Evolutionary conservation across 352 stramenopile species (phyloP), one percentile per base, ranked within the genome.

Genomic region (Globisporangium nodosum): DNA sequence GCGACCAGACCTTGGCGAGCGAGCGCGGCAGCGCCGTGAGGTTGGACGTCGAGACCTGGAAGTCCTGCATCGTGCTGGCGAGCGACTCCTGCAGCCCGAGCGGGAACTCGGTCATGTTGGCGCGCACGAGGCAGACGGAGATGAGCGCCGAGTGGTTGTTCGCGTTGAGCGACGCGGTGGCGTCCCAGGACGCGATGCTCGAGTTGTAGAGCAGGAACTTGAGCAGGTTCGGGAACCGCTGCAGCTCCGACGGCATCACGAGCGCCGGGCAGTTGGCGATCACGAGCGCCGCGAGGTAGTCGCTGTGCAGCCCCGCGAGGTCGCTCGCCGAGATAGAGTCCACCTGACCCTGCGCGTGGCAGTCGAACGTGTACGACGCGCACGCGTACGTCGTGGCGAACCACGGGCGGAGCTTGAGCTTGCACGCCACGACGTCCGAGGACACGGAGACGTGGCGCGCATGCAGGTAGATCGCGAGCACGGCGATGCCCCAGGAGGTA

Each of bases 121-220:
- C 55, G 16, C 42, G 55, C 42, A 66, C 55, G 45, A 66, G 50
- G 6, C 49, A 49, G 20, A 66, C 49, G 9, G 55, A 66, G 8
- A 62, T 31, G 5, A 66, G 35, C 21, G 60, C 18, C 5, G 54
- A 39, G 48, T 78, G 66, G 20, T 45, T 61, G 35, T 30, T 37
- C 9, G 43, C n/a, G 33, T 70, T 72, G 5, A 78, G 31, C 27
- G 70, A 72, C 7, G 66, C 63, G 5, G 3, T 58, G 20, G 31
- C 7, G 18, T 65, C 45, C 66, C 70, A 75, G 12, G 43, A 53
- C 2, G 60, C 55, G 43, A 78, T 65, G 5, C 57, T 75, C 31
- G 64, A 66, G 54, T 78, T 78, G 61, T 74, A 78, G 15, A 78
- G 16, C 48, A 73, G 51, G 33, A 78, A 56, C 45, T 71, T 71